Evolutionary conservation across 108 stramenopile genomes (phyloP).

Genomic region (Cyclotella cryptica): DNA sequence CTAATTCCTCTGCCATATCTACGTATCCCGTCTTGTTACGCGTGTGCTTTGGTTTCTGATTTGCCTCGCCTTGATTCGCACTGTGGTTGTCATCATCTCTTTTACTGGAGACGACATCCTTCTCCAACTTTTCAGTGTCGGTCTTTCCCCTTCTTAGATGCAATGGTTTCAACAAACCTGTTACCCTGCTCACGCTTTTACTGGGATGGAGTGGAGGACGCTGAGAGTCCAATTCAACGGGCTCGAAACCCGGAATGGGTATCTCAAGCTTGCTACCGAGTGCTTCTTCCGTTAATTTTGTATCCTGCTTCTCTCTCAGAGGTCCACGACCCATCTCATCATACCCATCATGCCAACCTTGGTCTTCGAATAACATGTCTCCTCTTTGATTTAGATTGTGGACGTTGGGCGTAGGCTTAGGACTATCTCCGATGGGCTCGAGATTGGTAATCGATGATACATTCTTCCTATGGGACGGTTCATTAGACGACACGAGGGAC

Average conservation of each 20-base stretch:
- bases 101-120: background rate
- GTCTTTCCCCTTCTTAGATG: background rate
- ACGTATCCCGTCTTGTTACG: slow-evolving; percentile 15
- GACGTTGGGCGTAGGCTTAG: slow-evolving; percentile 10
- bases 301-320: slow-evolving; percentile 38
- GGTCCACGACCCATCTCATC: slow-evolving; percentile 45
- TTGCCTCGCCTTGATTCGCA: background rate
- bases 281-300: slow-evolving; percentile 31
- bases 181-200: background rate
- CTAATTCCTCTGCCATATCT: slow-evolving; percentile 44
- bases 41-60: slow-evolving; percentile 3
- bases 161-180: slow-evolving; percentile 8
- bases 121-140: background rate
- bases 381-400: slow-evolving; percentile 24
- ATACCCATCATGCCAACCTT: slow-evolving; percentile 43
- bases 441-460: slow-evolving; percentile 2
- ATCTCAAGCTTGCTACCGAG: slow-evolving; percentile 3
- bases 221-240: background rate
- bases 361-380: slow-evolving; percentile 39
- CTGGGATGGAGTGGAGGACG: background rate
- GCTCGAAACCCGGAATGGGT: background rate
- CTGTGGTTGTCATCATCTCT: background rate
- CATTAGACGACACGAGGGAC: background rate
- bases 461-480: slow-evolving; percentile 7
- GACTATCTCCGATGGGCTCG: slow-evolving; percentile 2